Evolutionary conservation across 129 eudicot species (phyloP), one percentile per base, ranked within the genome.

Genomic region (Pseudognaphalium luteoalbum): DNA sequence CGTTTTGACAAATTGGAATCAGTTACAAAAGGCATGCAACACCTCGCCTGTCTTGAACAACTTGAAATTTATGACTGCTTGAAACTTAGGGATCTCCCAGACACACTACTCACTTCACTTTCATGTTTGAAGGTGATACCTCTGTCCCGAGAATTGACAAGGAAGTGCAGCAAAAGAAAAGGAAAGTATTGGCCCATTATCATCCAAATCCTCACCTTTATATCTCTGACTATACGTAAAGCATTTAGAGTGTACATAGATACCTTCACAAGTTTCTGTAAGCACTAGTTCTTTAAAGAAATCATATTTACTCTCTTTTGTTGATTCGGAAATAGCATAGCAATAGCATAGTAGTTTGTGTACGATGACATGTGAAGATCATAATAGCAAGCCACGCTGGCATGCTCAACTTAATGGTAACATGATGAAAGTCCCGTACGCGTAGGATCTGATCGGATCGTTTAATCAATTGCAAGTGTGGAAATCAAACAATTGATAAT

Each of bases 41-140:
- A 63, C 39, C 68, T 63, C 68, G 30, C 19, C 4, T 28, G 17
- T 42, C 42, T 63, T 63, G 39, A 63, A 63, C 3, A 30, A 5
- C 68, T 63, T 28, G 42, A 4, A 28, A 63, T 63, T 28, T 11
- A 32, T 2, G 17, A 5, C 15, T 63, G 68, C 21, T 19, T 42
- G 9, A 63, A 59, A 22, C 65, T 59, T 59, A 28, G 6, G 12
- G 68, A 63, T 28, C 68, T 63, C 42, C 68, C 68, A 63, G 68
- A 63, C 21, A 63, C 42, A 7, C 68, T 63, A 30, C 68, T 63
- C 41, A 41, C 68, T 63, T 63, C 68, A 30, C 42, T 57, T 57
- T 57, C 63, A 57, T 3, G 29, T 57, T 20, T 21, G 22, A 39
- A 39, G 47, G 47, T 39, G 47, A 39, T 39, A 2, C 8, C 12